These are phyloP conservation scores for Aethionema arabicum DNA, from an alignment of 345 rosid species.

Conservation along the genomic window DNA sequence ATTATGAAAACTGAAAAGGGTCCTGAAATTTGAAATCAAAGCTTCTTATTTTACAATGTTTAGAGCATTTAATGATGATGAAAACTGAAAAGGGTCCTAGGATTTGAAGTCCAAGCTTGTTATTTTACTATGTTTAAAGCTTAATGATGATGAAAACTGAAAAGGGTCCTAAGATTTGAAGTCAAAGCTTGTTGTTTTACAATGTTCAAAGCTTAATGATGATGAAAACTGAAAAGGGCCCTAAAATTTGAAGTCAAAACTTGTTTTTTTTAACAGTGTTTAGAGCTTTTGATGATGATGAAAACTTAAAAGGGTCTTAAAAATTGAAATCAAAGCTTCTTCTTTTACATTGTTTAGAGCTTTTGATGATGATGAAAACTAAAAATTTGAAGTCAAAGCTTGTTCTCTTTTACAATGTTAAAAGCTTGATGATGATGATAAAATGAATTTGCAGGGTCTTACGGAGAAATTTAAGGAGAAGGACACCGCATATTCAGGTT, in stretches of 20 bases:
- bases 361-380: too few relatives aligned
- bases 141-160: too few relatives aligned
- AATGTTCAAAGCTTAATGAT: neutral
- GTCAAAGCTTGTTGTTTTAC: neutral
- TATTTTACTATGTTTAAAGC: neutral
- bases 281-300: neutral
- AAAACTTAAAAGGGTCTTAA: too few relatives aligned
- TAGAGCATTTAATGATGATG: neutral
- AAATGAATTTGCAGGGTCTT: constrained; percentile 56
- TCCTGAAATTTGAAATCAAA: neutral
- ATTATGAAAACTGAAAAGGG: too few relatives aligned
- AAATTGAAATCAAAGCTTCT: neutral
- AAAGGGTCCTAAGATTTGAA: too few relatives aligned
- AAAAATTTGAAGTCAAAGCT: too few relatives aligned
- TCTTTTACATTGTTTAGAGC: neutral
- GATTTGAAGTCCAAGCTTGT: neutral
- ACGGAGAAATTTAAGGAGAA: constrained; percentile 87
- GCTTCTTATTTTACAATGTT: neutral
- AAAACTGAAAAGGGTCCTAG: too few relatives aligned
- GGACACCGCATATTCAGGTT: constrained; percentile 56
- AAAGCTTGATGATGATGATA: constrained; percentile 7
- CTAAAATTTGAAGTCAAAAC: too few relatives aligned
- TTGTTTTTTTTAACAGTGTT: too few relatives aligned
- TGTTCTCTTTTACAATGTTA: too few relatives aligned
- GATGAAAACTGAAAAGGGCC: too few relatives aligned